Conservation (phyloP, 1,284 basidiomycete genomes). For the Fomitiporia mediterranea region DNA sequence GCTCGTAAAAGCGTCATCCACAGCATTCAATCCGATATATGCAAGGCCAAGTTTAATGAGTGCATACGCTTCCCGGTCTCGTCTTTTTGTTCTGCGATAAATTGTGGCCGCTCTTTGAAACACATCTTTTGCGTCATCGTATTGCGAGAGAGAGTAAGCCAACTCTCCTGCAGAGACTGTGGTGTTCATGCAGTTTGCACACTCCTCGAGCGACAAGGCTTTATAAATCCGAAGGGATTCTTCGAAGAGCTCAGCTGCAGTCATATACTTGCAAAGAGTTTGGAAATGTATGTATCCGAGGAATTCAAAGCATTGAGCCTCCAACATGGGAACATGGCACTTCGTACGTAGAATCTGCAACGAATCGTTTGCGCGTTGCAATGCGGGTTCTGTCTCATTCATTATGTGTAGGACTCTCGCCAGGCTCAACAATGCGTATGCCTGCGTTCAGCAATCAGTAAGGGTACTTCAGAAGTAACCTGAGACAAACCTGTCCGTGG, state of each 20-base stretch:
- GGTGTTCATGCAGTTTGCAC: background rate
- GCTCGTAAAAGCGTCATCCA: background rate
- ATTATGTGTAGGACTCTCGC: background rate
- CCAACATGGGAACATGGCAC: background rate
- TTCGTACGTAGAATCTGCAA: background rate
- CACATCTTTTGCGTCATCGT: background rate
- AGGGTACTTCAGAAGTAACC: background rate
- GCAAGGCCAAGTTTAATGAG: background rate
- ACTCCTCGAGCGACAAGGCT: slow-evolving; percentile 1
- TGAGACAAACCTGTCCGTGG: background rate
- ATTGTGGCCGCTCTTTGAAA: background rate
- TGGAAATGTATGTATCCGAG: background rate
- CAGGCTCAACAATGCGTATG: background rate
- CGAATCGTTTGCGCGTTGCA: background rate
- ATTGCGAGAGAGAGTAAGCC: background rate
- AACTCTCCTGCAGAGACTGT: background rate
- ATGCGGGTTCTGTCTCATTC: background rate
- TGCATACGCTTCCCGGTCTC: slow-evolving; percentile 9
- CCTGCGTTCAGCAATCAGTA: background rate
- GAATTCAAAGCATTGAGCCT: slow-evolving; percentile 2
- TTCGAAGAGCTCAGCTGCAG: background rate
- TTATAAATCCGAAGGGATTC: slow-evolving; percentile 5
- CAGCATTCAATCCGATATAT: background rate
- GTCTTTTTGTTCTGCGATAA: background rate
- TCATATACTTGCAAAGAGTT: background rate